Evolutionary conservation across 352 stramenopile genomes (phyloP), one percentile per base, ranked within the genome.

Genomic region (Phytophthora hybrid): DNA sequence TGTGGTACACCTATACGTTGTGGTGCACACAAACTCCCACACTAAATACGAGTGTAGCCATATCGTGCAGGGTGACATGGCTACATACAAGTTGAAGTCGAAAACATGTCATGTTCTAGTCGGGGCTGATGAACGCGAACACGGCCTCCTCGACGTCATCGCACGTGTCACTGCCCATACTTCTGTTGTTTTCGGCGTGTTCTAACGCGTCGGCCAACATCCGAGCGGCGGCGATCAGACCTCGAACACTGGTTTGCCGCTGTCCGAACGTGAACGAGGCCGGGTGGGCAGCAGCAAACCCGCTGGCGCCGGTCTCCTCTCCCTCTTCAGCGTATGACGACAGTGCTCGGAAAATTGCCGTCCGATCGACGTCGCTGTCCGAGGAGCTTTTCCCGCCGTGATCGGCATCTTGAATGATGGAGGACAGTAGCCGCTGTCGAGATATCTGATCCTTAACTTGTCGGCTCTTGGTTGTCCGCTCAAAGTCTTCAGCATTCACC

Each of bases 401-500:
- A 32, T 91, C 78, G 31, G 77, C 77, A 29, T 91, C 84, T 39
- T 90, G 82, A 7, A 91, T 81, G 21, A 90, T 79, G 10, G 84
- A 74, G 18, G 87, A 85, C 23, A 91, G 63, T 41, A 91, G 74
- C 26, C 87, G 79, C 23, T 90, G 76, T 0, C 84, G 77, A 32
- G 81, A 74, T 13, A 85, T 69, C 5, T 71, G 82, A 18, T 81
- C 77, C 61, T 91, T 91, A n/a, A 79, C 58, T 52, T 79, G 56
- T 9, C 84, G 77, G 52, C 69, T 88, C 34, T 77, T 78, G 4
- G 79, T 85, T 18, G 82, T 88, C 16, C 78, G 82, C 49, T 91
- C 82, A 59, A 91, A 91, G 56, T 89, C 75, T 14, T 84, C 72
- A 26, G 59, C 64, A 14, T 78, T 75, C 7, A 89, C 68, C 4